A percentile compares a stretch with the other conserved stretches of the same genome.
Conservation (phyloP, 441 rosid genomes). For the Euphorbia celastroides region DNA sequence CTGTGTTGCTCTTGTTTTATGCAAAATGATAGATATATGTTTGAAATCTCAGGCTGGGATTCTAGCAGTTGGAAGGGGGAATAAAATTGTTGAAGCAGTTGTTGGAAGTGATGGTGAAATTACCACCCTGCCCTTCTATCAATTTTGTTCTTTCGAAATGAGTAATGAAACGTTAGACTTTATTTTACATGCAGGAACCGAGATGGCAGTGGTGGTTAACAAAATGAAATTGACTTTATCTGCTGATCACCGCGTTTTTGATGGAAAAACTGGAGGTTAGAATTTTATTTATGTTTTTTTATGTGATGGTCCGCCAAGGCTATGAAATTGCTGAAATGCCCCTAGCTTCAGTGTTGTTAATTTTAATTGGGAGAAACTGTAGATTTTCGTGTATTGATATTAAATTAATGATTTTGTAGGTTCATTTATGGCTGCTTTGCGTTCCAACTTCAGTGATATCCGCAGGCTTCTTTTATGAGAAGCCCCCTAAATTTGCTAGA, state of each 20-base stretch:
- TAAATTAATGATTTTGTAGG: constrained; percentile 43
- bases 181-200: constrained; percentile 49
- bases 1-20: not conserved
- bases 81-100: constrained; percentile 70
- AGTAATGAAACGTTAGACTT: constrained; percentile 16
- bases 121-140: constrained; percentile 14
- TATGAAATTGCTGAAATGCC: not conserved
- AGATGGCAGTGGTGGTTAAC: constrained; percentile 65
- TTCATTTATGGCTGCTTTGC: constrained; percentile 64
- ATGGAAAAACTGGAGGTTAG: constrained; percentile 90
- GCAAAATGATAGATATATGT: not conserved
- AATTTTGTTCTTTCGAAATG: constrained; percentile 14
- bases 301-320: not conserved
- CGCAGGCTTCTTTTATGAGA: constrained; percentile 69
- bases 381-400: not conserved
- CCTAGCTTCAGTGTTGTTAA: too few relatives aligned
- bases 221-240: constrained; percentile 87
- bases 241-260: constrained; percentile 93
- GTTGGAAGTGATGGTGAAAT: constrained; percentile 69
- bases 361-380: too few relatives aligned
- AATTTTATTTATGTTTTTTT: not conserved
- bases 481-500: constrained; percentile 1
- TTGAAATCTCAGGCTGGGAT: constrained; percentile 68
- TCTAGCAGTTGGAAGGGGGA: constrained; percentile 95
- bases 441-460: constrained; percentile 74